Base-by-base conservation (phyloP, 495 filamentous ascomycete species). In the Podospora didyma region DNA sequence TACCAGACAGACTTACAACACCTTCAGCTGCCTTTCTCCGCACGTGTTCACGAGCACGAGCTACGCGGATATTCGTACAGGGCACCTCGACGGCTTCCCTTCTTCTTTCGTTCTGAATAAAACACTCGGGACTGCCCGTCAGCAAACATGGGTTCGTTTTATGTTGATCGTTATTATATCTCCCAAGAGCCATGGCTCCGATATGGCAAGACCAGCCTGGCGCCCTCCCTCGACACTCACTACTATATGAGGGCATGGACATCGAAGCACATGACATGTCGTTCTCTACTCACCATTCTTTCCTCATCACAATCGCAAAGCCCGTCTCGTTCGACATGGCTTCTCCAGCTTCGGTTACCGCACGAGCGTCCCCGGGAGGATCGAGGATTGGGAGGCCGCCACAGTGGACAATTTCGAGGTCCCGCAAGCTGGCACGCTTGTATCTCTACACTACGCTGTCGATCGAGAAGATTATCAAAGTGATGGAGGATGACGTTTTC, bases 361-460 rank as follows among this genome's bases (percentile, higher is more conserved):
- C 60, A 20, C 56, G 54, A 26, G 22, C 57, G 23, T 61, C 62
- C 14, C 56, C 59, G 2, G 57, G 60, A 11, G 67, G 65, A 11
- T 63, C 67, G 26, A 64, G 68, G 56, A 76, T 73, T 26, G 75
- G 75, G 2, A 65, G 75, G 0, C 75, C 75, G 23, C 71, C 73
- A 17, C 70, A 75, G 34, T 78, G 75, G 75, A 76, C 74, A 19
- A 55, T 69, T 10, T 69, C 69, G 7, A 68, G 73, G 12, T 73
- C 70, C 16, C 69, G 75, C n/a, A 73, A 74, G 58, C 57, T 77
- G 14, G 69, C 72, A 11, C 64, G 75, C 20, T 69, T 78, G 5
- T 77, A 78, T 49, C 63, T 77, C 34, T 77, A 73, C 55, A 76
- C 74, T 3, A 76, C 65, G 1, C 58, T 78, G 24, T 69, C 72